Percentiles rank a stretch among this genome's conserved stretches.
These are phyloP conservation scores for Hemisphaericaspora xylanilytica DNA, from an alignment of 1,139 yeast species.

Conservation along the genomic window DNA sequence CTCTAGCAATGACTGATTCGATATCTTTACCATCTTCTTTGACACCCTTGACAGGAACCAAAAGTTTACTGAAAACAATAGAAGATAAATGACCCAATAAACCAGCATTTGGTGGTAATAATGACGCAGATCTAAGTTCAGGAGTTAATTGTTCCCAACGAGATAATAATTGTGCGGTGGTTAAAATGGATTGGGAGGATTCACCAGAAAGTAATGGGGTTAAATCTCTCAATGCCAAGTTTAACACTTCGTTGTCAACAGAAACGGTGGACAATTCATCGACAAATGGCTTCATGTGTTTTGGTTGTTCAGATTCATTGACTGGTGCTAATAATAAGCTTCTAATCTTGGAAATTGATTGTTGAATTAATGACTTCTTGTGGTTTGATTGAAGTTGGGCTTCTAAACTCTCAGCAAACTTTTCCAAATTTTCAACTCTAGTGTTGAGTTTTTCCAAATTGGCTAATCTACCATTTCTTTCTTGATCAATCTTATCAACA, in stretches of 20 bases:
- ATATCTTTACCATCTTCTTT: constrained; percentile 73
- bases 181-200: constrained; percentile 58
- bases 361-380: constrained; percentile 54
- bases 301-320: constrained; percentile 27
- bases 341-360: constrained; percentile 54
- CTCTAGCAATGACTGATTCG: constrained; percentile 86
- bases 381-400: constrained; percentile 55
- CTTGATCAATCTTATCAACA: constrained; percentile 64
- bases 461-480: constrained; percentile 79
- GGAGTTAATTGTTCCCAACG: constrained; percentile 79
- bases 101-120: constrained; percentile 94
- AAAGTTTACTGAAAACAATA: constrained; percentile 66
- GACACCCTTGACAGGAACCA: constrained; percentile 61
- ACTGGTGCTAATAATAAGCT: constrained; percentile 37
- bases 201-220: constrained; percentile 44
- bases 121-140: constrained; percentile 83
- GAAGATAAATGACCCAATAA: constrained; percentile 89
- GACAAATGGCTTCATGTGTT: constrained; percentile 42
- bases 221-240: constrained; percentile 38
- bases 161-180: constrained; percentile 63
- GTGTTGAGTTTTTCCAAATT: constrained; percentile 59
- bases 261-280: constrained; percentile 44
- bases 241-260: constrained; percentile 43
- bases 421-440: constrained; percentile 58
- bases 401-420: constrained; percentile 58